Base-by-base conservation (phyloP, 208 protist species). In the Leishmania tropica region DNA sequence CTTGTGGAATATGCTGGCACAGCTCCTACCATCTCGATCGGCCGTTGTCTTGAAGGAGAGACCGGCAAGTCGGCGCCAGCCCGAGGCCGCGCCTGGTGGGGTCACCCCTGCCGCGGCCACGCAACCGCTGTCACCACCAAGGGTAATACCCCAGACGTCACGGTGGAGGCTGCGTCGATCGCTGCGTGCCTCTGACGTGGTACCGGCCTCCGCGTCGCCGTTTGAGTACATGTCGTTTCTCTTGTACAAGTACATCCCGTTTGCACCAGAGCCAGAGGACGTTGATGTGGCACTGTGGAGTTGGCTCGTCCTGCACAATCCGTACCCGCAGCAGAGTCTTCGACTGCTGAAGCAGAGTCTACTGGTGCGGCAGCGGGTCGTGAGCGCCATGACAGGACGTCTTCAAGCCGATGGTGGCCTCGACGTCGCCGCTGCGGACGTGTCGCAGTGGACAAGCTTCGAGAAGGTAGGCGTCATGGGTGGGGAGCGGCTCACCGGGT, bases 251-350 rank as follows among this genome's bases (percentile, higher is more conserved):
- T 87, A 78, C 76, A 28, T 88, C 37, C 83, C 85, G 24, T 84
- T 90, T 64, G 81, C 82, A 11, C 89, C 89, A 21, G 65, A 80
- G 19, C 53, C 75, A 31, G 73, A 75, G 47, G 85, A 90, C 28
- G 89, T 92, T 17, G 86, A 92, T 68, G 47, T 90, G 73, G 67
- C 78, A 37, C 74, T 92, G 35, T 92, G 88, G 88, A 88, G 86
- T 48, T 90, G 86, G 84, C 76, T 87, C 37, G 70, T 68, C 15
- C 37, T 84, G 54, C 71, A 79, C 51, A 83, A 74, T 40, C 85
- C 84, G 10, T 86, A 84, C 56, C 85, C 86, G 11, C 88, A 89
- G 74, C 83, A 81, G 54, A 85, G 75, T 45, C 76, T 88, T 19
- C 79, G 76, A 15, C 17, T 67, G 0, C 73, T 91, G 37, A 84